These are phyloP conservation scores for Penicillium steckii DNA, from an alignment of 495 filamentous ascomycete species.

Conservation along the genomic window DNA sequence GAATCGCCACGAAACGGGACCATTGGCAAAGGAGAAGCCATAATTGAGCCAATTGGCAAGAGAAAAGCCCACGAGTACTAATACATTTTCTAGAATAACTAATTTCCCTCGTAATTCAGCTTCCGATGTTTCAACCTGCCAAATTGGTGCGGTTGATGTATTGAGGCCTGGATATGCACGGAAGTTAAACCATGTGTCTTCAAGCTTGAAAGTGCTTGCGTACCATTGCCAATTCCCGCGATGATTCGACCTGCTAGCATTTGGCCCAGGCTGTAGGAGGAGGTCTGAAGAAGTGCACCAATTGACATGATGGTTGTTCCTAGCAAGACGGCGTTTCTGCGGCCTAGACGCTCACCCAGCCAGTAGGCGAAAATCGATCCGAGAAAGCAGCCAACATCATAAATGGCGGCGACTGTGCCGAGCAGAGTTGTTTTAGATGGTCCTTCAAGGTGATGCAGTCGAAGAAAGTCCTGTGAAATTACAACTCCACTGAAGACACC, in stretches of 20 bases:
- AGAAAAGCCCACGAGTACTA: conserved; percentile 48
- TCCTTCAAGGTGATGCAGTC: conserved; percentile 10
- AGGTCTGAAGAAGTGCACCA: conserved; percentile 51
- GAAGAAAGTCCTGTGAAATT: conserved; percentile 15
- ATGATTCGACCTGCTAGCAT: conserved; percentile 43
- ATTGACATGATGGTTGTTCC: conserved; percentile 52
- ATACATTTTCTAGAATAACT: conserved; percentile 53
- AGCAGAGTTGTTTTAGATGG: conserved; percentile 32
- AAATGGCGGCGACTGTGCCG: conserved; percentile 20
- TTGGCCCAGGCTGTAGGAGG: conserved; percentile 41
- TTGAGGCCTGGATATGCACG: neutral
- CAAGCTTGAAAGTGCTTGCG: conserved; percentile 24
- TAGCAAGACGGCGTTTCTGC: conserved; percentile 46
- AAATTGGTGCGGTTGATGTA: conserved; percentile 26
- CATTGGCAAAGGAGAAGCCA: conserved; percentile 8
- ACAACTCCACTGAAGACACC: conserved; percentile 18
- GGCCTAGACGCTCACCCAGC: conserved; percentile 47
- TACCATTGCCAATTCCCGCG: conserved; percentile 42
- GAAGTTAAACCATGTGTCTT: neutral
- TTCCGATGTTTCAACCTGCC: conserved; percentile 51
- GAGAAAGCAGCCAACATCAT: conserved; percentile 45
- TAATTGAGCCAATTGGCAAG: conserved; percentile 19
- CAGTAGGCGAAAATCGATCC: conserved; percentile 44
- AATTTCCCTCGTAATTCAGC: conserved; percentile 54
- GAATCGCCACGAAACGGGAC: conserved; percentile 27